Conservation (phyloP, 2,329 filamentous ascomycete species). For the Sarocladium kiliense region DNA sequence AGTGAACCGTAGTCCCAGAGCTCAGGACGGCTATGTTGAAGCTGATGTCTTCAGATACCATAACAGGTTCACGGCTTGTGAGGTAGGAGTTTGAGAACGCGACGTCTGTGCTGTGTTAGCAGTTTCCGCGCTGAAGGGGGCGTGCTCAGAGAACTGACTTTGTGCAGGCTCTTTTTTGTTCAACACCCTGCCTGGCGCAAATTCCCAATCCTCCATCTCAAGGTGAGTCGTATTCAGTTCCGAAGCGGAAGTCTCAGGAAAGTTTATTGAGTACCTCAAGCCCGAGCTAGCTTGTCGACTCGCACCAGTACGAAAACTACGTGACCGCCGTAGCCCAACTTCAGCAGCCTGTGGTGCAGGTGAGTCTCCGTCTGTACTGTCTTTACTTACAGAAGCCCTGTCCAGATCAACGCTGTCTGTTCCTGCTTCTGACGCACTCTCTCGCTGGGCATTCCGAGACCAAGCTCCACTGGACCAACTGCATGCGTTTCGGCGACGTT, state of each 20-base stretch:
- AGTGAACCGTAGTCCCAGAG: constrained; percentile 29
- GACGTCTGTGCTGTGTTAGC: constrained; percentile 25
- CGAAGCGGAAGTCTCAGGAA: neutral
- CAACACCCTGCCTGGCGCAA: constrained; percentile 36
- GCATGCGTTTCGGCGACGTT: constrained; percentile 21
- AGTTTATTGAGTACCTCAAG: neutral
- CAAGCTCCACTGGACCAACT: neutral
- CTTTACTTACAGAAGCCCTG: neutral
- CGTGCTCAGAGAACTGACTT: constrained; percentile 25
- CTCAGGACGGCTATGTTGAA: constrained; percentile 37
- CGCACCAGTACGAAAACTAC: neutral
- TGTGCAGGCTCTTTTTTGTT: constrained; percentile 20
- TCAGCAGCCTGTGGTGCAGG: neutral
- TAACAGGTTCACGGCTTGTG: constrained; percentile 28
- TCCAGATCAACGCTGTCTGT: neutral
- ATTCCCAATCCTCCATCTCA: constrained; percentile 39
- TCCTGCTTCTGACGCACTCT: neutral
- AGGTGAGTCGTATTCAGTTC: constrained; percentile 13
- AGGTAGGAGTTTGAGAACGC: constrained; percentile 39
- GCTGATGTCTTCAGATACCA: constrained; percentile 29
- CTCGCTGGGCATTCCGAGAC: too few relatives aligned
- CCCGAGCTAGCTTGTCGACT: neutral
- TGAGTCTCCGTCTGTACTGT: neutral
- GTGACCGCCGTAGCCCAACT: neutral
- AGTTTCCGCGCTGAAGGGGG: neutral